Conservation (phyloP, 1,284 basidiomycete genomes). For the Wolfiporia cocos region DNA sequence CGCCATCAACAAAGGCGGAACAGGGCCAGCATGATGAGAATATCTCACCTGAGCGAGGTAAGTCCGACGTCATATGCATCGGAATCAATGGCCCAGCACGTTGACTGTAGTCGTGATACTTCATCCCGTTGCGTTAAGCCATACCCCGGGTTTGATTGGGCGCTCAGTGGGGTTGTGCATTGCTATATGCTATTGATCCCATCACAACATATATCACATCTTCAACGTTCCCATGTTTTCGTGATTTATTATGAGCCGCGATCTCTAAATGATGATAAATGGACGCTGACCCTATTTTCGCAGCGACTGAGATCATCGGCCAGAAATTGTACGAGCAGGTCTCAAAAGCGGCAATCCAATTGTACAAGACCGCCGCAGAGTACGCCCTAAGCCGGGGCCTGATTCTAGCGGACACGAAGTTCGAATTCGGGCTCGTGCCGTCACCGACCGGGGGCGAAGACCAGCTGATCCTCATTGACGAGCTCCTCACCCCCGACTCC, state of each 20-base stretch:
- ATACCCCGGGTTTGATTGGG: too few species aligned
- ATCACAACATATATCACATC: background rate
- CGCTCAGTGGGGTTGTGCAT: too few species aligned
- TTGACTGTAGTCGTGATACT: too few species aligned
- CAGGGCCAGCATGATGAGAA: slow-evolving; percentile 96
- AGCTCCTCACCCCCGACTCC: slow-evolving; percentile 95
- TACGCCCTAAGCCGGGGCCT: slow-evolving; percentile 81
- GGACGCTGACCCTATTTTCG: slow-evolving; percentile 5
- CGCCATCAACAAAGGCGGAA: slow-evolving; percentile 96
- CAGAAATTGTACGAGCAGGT: slow-evolving; percentile 60
- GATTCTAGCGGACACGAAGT: slow-evolving; percentile 92
- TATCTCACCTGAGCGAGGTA: slow-evolving; percentile 88
- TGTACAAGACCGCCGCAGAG: slow-evolving; percentile 76
- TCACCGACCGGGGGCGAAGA: slow-evolving; percentile 34
- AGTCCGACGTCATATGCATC: slow-evolving; percentile 1
- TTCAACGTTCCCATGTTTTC: background rate
- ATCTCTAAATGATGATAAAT: background rate
- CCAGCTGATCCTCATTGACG: slow-evolving; percentile 87
- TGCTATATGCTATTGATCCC: too few species aligned
- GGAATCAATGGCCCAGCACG: too few species aligned
- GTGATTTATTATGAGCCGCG: background rate
- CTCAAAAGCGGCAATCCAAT: slow-evolving; percentile 50
- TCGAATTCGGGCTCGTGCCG: slow-evolving; percentile 65
- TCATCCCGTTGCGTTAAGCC: too few species aligned
- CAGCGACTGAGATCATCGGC: slow-evolving; percentile 66